Evolutionary conservation across 768 basidiomycete genomes (phyloP).

Genomic region (Hemileccinum rubropunctum): DNA sequence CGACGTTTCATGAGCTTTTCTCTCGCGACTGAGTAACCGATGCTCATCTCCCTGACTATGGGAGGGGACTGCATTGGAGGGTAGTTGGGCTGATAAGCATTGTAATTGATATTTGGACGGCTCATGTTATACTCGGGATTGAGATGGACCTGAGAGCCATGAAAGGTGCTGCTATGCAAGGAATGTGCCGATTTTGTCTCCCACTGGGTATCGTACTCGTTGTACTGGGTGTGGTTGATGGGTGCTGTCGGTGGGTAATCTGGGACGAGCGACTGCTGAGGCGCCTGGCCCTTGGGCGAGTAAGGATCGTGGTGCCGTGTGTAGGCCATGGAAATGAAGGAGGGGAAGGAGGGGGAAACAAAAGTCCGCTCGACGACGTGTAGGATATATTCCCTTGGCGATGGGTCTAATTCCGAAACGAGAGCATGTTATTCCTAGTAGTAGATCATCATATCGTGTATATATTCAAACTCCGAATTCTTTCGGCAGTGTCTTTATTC

Average conservation of each 20-base stretch:
- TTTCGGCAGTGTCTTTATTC: conserved; percentile 26
- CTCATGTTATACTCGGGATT: conserved; percentile 59
- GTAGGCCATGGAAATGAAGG: conserved; percentile 47
- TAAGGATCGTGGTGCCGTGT: conserved; percentile 53
- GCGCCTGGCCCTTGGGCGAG: conserved; percentile 29
- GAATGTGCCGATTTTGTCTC: conserved; percentile 56
- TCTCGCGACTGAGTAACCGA: conserved; percentile 63
- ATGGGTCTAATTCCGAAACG: too few relatives aligned
- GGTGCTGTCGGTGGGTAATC: conserved; percentile 38
- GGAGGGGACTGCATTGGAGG: conserved; percentile 56
- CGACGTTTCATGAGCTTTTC: conserved; percentile 84
- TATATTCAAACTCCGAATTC: conserved; percentile 45
- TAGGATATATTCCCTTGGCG: conserved; percentile 7
- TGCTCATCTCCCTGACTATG: conserved; percentile 45
- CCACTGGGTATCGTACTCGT: conserved; percentile 46
- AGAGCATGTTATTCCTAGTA: neutral
- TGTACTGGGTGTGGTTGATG: conserved; percentile 38
- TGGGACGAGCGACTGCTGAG: conserved; percentile 31
- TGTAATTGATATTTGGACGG: conserved; percentile 44
- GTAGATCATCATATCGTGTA: conserved; percentile 12
- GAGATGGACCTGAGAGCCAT: conserved; percentile 72
- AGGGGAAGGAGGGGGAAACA: too few relatives aligned
- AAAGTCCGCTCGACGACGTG: conserved; percentile 21
- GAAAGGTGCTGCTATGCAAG: conserved; percentile 49
- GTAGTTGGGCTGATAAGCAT: conserved; percentile 45